phyloP scores from a whole-genome alignment of 2,329 filamentous ascomycete species.

The Pestalotiopsis sp. region DNA sequence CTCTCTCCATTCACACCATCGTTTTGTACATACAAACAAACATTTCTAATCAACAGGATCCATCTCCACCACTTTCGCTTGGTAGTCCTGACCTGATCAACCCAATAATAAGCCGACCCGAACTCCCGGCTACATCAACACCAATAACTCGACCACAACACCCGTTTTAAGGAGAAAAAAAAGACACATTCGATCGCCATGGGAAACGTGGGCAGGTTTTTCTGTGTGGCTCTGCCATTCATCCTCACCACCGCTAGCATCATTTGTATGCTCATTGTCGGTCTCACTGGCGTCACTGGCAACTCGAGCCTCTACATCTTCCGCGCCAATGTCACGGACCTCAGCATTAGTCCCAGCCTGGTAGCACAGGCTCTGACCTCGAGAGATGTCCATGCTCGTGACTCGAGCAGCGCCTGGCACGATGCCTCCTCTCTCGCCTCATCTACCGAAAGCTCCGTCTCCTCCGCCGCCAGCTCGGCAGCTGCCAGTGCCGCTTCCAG shows the following conservation, averaged over 20 bases:
- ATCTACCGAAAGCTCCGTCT: neutral
- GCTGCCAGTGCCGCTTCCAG: neutral
- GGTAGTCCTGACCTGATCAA: neutral
- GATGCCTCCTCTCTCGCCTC: neutral
- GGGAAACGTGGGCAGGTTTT: slow-evolving; percentile 70
- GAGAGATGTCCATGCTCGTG: no score
- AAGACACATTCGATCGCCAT: slow-evolving; percentile 38
- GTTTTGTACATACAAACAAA: neutral
- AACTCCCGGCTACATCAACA: neutral
- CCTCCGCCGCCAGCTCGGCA: neutral
- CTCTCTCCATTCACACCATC: neutral
- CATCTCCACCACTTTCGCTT: slow-evolving; percentile 4
- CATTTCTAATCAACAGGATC: neutral
- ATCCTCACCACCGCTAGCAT: slow-evolving; percentile 77
- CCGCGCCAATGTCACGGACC: slow-evolving; percentile 62
- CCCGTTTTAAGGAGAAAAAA: neutral
- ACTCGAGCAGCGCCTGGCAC: neutral
- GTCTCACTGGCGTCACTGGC: slow-evolving; percentile 57
- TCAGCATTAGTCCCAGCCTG: slow-evolving; percentile 52
- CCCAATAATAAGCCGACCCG: neutral
- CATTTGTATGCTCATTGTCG: slow-evolving; percentile 65
- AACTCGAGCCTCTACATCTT: slow-evolving; percentile 59
- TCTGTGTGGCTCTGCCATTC: slow-evolving; percentile 89
- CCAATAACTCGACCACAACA: neutral
- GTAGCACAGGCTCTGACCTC: slow-evolving; percentile 18